Conservation (phyloP, 2,329 filamentous ascomycete species). For the Pyricularia grisea region DNA sequence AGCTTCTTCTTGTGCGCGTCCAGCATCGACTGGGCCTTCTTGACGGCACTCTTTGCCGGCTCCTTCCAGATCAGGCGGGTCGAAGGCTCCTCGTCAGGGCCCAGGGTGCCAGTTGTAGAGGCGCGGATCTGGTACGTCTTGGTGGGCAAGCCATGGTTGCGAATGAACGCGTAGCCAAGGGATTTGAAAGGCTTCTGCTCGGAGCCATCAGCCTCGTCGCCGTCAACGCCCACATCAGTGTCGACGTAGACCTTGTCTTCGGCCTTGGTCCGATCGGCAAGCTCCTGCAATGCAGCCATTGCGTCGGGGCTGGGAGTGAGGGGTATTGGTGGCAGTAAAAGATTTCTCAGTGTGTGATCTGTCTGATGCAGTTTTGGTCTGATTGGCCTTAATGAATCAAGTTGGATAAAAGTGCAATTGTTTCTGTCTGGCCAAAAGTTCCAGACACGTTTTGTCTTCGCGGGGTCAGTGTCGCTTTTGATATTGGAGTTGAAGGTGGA, state of each 20-base stretch:
- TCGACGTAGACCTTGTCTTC: conserved; percentile 61
- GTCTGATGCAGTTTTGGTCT: background rate
- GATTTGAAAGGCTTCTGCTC: conserved; percentile 74
- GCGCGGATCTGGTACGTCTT: conserved; percentile 61
- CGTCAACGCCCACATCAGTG: conserved; percentile 68
- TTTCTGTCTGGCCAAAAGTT: background rate
- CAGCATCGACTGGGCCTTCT: conserved; percentile 70
- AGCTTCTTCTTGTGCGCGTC: conserved; percentile 79
- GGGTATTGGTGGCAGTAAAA: conserved; percentile 7
- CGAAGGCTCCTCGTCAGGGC: conserved; percentile 52
- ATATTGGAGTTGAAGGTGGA: background rate
- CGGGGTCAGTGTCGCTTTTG: background rate
- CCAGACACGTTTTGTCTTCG: background rate
- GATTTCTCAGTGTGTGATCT: background rate
- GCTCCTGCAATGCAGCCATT: conserved; percentile 37
- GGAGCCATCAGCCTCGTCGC: conserved; percentile 55
- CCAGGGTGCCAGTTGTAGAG: conserved; percentile 51
- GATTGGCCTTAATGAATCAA: background rate
- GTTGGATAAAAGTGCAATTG: background rate
- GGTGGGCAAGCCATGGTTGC: conserved; percentile 49
- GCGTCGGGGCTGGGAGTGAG: background rate
- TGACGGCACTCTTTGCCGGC: conserved; percentile 72
- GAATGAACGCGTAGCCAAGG: conserved; percentile 66
- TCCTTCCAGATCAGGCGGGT: conserved; percentile 67
- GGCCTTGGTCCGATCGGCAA: conserved; percentile 39